Evolutionary conservation across 2,329 filamentous ascomycete genomes (phyloP).

Genomic region (Paecilomyces formosus): DNA sequence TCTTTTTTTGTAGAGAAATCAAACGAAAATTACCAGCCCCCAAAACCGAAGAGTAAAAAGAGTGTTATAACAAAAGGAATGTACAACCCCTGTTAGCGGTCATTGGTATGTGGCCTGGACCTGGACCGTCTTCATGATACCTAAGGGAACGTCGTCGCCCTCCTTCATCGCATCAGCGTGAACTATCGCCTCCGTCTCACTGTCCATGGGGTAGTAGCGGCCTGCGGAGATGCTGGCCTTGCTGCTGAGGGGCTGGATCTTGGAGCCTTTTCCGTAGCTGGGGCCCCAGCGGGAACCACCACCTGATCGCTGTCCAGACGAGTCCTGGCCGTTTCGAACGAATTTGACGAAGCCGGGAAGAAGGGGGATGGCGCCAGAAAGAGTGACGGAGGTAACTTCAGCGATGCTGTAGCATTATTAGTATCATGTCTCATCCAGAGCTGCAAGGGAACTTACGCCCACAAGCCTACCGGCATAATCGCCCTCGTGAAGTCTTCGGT

Average conservation of each 20-base stretch:
- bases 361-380: constrained; percentile 2
- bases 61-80: neutral
- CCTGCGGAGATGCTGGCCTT: neutral
- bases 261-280: neutral
- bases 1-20: neutral
- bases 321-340: constrained; percentile 1
- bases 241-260: neutral
- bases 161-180: neutral
- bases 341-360: constrained; percentile 3
- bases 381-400: constrained; percentile 2
- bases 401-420: constrained; percentile 1
- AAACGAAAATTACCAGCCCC: neutral
- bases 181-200: constrained; percentile 1
- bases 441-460: constrained; percentile 2
- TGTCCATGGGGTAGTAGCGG: neutral
- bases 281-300: neutral
- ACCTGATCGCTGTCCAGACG: neutral
- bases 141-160: neutral
- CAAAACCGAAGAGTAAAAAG: neutral
- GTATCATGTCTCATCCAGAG: neutral
- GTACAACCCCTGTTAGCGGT: neutral
- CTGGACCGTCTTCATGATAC: constrained; percentile 1
- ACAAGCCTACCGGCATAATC: constrained; percentile 3
- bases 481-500: constrained; percentile 1
- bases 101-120: neutral